phyloP scores from a whole-genome alignment of 352 stramenopile genomes.

The Blastocystis sp. region DNA sequence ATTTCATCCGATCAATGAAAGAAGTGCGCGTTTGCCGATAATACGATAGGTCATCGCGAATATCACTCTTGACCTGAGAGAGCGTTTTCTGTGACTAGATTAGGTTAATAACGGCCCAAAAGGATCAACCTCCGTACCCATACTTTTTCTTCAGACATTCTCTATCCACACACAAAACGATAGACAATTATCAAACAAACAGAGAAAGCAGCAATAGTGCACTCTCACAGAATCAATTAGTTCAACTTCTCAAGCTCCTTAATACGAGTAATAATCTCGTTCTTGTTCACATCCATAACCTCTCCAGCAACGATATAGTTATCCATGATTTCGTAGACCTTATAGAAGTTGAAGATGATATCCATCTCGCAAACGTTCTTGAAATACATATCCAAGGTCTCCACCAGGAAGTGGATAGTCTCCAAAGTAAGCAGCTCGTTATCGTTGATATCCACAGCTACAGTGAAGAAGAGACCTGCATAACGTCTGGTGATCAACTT shows the following conservation, averaged over 20 bases:
- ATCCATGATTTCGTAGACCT: slow-evolving; percentile 86
- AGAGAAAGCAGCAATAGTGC: not conserved
- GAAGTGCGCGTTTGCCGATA: not conserved
- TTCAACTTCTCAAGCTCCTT: slow-evolving; percentile 81
- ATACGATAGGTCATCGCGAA: slow-evolving; percentile 2
- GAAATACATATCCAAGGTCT: slow-evolving; percentile 95
- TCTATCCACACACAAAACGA: not conserved
- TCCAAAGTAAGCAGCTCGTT: slow-evolving; percentile 95
- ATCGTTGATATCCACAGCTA: slow-evolving; percentile 77
- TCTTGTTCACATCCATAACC: slow-evolving; percentile 82
- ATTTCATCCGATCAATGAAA: slow-evolving; percentile 48
- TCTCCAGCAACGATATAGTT: slow-evolving; percentile 87
- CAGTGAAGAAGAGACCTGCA: slow-evolving; percentile 94
- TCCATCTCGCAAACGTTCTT: slow-evolving; percentile 96
- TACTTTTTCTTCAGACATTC: not conserved
- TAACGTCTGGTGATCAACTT: slow-evolving; percentile 98
- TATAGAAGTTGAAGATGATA: slow-evolving; percentile 87
- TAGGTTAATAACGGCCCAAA: not conserved
- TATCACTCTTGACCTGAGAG: not conserved
- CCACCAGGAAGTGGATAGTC: slow-evolving; percentile 95
- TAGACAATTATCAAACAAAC: not conserved
- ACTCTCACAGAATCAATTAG: not conserved
- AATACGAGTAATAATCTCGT: slow-evolving; percentile 83
- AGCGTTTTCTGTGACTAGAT: not conserved
- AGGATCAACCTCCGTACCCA: not conserved